A percentile compares a stretch with the other conserved stretches of the same genome.
These are phyloP conservation scores for Solanum lignicaule DNA, from an alignment of 257 asterid species.

Conservation along the genomic window DNA sequence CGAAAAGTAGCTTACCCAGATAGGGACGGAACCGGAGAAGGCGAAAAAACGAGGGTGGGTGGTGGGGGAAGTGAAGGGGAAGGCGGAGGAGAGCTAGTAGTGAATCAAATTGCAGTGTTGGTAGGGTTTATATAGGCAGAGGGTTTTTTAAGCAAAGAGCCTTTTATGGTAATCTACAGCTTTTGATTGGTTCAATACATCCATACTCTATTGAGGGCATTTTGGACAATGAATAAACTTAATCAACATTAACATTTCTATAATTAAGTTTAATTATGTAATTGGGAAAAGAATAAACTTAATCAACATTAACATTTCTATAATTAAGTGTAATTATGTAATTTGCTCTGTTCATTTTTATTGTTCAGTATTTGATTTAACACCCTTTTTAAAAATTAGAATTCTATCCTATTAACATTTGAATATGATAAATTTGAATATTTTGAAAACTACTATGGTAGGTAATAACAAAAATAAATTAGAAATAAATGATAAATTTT, in stretches of 20 bases:
- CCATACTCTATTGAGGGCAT: background rate
- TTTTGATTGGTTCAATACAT: background rate
- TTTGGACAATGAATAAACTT: background rate
- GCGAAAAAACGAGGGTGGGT: background rate
- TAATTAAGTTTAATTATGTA: background rate
- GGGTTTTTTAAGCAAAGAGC: background rate
- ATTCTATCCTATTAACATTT: too few species aligned
- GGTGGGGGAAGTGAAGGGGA: background rate
- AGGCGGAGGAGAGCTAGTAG: background rate
- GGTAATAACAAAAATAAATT: too few species aligned
- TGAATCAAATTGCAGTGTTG: background rate
- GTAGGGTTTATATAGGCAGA: constrained; percentile 8
- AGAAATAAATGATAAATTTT: background rate
- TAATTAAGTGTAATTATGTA: background rate
- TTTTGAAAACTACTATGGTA: too few species aligned
- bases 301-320: too few species aligned
- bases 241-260: background rate
- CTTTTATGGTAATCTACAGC: background rate
- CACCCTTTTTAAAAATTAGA: background rate
- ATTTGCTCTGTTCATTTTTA: background rate
- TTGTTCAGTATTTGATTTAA: background rate
- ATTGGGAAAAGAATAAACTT: too few species aligned
- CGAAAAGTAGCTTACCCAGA: background rate
- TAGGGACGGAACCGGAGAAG: background rate
- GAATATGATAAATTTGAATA: too few species aligned